Evolutionary conservation across 306 rosid species (phyloP), one percentile per base, ranked within the genome.

Genomic region (Geum urbanum): DNA sequence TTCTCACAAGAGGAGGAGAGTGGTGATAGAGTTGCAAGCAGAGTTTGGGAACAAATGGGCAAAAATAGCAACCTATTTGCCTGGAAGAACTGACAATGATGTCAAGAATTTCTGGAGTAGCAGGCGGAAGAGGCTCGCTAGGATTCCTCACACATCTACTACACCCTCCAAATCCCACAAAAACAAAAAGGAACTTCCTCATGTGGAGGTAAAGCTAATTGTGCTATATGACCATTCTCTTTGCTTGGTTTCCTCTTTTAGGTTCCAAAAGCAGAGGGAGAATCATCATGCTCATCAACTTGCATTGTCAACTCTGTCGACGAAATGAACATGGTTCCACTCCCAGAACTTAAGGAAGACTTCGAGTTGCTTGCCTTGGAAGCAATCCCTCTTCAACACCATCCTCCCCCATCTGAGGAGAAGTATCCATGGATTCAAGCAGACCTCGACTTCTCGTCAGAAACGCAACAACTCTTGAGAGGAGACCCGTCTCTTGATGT

Each of bases 91-190:
- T 7, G 97, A 90, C 73, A 92, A 92, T 49, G 98, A 92, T 70
- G 97, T 92, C 3, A 92, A 92, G 84, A 92, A 92, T 78, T 92
- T 92, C 77, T 92, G 97, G 98, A 92, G 98, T 76, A 90, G 97
- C 54, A 85, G 97, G 78, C 87, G 83, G 73, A 92, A 92, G 84
- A 92, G 94, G 70, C 77, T 90, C 72, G 83, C 91, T 44, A 82
- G 96, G 88, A 74, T 85, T 83, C 83, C 82, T 40, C 95, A 88
- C 20, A 52, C 84, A 13, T 76, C 98, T 22, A 14, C 51, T 47
- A 8, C 87, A n/a, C 20, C 82, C 35, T 67, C 88, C 55, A 90
- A 83, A 80, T 79, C 92, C 27, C 84, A 85, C 35, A 87, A 70
- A 60, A 78, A 60, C 55, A 85, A 81, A 60, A 55, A 72, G 69